These are phyloP conservation scores for Ciborinia camelliae DNA, from an alignment of 2,329 filamentous ascomycete genomes.

Conservation along the genomic window DNA sequence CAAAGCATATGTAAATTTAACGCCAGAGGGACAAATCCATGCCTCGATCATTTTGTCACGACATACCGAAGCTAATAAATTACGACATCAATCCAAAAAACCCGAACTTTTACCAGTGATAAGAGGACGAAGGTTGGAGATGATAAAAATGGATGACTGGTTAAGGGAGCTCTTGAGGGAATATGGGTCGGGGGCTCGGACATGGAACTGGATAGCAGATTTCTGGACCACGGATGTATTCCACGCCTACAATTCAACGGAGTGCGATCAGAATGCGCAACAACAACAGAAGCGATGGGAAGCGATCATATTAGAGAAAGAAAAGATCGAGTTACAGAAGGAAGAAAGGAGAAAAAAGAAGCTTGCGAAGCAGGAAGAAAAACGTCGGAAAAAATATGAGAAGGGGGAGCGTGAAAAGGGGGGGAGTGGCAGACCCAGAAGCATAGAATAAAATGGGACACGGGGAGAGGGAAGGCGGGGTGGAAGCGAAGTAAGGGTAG, in stretches of 20 bases:
- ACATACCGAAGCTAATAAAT: neutral
- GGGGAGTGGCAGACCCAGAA: no score
- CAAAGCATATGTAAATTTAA: neutral
- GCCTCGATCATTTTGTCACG: neutral
- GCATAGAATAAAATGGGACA: no score
- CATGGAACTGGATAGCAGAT: conserved; percentile 10
- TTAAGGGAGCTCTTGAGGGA: neutral
- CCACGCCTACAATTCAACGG: neutral
- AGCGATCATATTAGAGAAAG: neutral
- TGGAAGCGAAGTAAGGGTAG: neutral
- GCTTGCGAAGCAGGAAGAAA: neutral
- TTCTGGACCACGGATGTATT: conserved; percentile 18
- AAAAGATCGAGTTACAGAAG: neutral
- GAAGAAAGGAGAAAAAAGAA: neutral
- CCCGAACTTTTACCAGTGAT: neutral
- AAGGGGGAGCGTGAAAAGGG: no score
- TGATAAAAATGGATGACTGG: neutral
- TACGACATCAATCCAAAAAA: neutral
- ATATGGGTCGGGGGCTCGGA: neutral
- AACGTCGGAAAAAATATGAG: neutral
- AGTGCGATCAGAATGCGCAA: neutral
- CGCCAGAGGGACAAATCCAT: rapidly evolving
- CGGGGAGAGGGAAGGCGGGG: neutral
- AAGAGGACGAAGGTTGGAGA: neutral
- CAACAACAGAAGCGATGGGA: neutral